Base-by-base conservation (phyloP, 352 stramenopile genomes). In the Phytopythium mirpurense region DNA sequence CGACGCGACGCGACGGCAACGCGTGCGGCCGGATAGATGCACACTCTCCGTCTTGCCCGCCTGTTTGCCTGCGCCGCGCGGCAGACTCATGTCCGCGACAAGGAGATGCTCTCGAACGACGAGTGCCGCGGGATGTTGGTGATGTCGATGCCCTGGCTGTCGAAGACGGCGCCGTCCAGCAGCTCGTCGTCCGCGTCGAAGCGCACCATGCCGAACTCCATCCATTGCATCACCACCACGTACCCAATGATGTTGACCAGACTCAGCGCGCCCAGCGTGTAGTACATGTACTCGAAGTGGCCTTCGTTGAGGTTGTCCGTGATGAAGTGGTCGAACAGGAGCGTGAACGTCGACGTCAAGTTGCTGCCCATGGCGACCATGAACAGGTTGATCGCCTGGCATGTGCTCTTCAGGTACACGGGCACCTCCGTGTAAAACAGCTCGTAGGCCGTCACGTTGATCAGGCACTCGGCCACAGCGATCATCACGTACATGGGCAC, bases 231-330 rank as follows among this genome's bases (percentile, higher is more conserved):
- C 27, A 93, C 76, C 15, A 72, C 72, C 27, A 90, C 72, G 63
- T 86, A 94, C 42, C 58, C 68, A 26, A 83, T 37, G 24, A 89
- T 77, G 63, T 94, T 94, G 27, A 94, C 29, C 29, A 87, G 54
- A 43, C 81, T 86, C 19, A 92, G 57, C 19, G 64, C 74, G 10
- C 81, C 84, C 11, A 95, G 70, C 27, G 80, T 86, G 70, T 80
- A 95, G 67, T 86, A 95, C 84, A 95, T 95, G 78, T 93, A 92
- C 78, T 95, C 84, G 59, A 95, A 88, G 51, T 95, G 68, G 37
- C 82, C 82, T 27, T 88, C 51, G 56, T 95, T 90, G 32, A 95
- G 70, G 47, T 84, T 62, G 26, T 88, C 37, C n/a, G 67, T 66
- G 55, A 93, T 90, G 52, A 74, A 87, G 45, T 78, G 56, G 27